phyloP scores from a whole-genome alignment of 2,329 filamentous ascomycete species.

The Phoma sp. region DNA sequence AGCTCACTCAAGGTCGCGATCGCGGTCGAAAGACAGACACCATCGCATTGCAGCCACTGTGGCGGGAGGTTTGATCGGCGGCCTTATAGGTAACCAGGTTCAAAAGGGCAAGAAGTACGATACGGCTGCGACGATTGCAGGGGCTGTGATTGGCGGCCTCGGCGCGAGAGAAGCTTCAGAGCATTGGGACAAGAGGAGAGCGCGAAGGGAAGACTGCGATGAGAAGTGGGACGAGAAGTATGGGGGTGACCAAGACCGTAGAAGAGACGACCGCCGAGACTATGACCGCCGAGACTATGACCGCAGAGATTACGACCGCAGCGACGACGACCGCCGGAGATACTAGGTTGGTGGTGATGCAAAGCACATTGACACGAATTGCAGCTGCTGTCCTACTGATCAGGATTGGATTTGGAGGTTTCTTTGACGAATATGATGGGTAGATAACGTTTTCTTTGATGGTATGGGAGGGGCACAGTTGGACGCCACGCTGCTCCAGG shows the following conservation, averaged over 20 bases:
- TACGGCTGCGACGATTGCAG: constrained; percentile 41
- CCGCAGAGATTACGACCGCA: background rate
- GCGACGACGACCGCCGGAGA: background rate
- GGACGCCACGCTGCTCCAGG: background rate
- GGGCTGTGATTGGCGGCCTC: constrained; percentile 46
- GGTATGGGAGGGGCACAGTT: constrained; percentile 10
- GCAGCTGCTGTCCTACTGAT: background rate
- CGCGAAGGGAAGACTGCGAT: constrained; percentile 18
- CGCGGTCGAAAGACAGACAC: constrained; percentile 31
- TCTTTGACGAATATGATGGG: background rate
- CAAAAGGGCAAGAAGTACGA: constrained; percentile 39
- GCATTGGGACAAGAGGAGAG: constrained; percentile 26
- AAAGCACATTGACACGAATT: background rate
- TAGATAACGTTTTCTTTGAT: background rate
- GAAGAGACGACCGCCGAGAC: constrained; percentile 8
- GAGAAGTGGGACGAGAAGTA: constrained; percentile 17
- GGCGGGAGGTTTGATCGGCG: constrained; percentile 45
- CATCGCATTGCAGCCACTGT: constrained; percentile 36
- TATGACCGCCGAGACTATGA: background rate
- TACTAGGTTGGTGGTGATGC: background rate
- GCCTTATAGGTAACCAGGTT: constrained; percentile 35
- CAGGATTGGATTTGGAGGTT: background rate
- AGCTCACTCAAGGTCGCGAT: constrained; percentile 21
- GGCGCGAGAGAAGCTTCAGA: constrained; percentile 40
- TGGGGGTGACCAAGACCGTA: constrained; percentile 9